A percentile compares a stretch with the other conserved stretches of the same genome.
Evolutionary conservation across 1,284 basidiomycete species (phyloP).

Genomic region (Hemileia vastatrix): DNA sequence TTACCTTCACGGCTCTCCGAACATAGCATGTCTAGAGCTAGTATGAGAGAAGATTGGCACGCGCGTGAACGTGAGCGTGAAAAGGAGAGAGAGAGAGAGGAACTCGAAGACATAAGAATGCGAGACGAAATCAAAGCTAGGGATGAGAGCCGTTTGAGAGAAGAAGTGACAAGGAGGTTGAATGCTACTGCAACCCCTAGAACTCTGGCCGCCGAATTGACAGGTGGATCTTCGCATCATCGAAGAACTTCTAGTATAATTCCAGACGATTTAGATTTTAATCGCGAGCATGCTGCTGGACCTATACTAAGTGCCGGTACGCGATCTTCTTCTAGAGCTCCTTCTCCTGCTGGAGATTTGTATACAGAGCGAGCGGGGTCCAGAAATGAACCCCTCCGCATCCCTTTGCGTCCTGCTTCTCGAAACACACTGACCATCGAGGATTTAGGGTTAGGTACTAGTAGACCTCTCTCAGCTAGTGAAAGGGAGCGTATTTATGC

Average conservation of each 20-base stretch:
- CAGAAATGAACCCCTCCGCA: slow-evolving; percentile 7
- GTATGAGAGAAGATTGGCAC: slow-evolving; percentile 5
- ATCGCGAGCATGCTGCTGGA: neutral
- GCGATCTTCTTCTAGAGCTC: slow-evolving; percentile 8
- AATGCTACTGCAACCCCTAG: neutral
- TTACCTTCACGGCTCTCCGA: too few relatives aligned
- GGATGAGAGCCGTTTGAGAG: slow-evolving; percentile 4
- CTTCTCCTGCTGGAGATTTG: slow-evolving; percentile 3
- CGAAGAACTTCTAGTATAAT: slow-evolving; percentile 14
- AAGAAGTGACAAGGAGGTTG: slow-evolving; percentile 7
- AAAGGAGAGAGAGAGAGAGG: neutral
- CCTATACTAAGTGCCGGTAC: neutral
- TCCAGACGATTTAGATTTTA: slow-evolving; percentile 10
- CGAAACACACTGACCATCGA: slow-evolving; percentile 19
- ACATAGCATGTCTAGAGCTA: slow-evolving; percentile 4
- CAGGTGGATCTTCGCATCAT: neutral
- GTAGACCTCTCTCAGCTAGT: neutral
- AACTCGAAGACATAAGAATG: neutral
- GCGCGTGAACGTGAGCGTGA: slow-evolving; percentile 2
- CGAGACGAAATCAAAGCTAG: neutral
- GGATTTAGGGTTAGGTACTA: slow-evolving; percentile 8
- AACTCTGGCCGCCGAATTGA: slow-evolving; percentile 2
- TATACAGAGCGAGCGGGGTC: slow-evolving; percentile 10
- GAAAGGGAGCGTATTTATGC: neutral
- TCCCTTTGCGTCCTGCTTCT: slow-evolving; percentile 16